These are phyloP conservation scores for Monosporozyma servazzii DNA, from an alignment of 805 yeast species.

Conservation along the genomic window DNA sequence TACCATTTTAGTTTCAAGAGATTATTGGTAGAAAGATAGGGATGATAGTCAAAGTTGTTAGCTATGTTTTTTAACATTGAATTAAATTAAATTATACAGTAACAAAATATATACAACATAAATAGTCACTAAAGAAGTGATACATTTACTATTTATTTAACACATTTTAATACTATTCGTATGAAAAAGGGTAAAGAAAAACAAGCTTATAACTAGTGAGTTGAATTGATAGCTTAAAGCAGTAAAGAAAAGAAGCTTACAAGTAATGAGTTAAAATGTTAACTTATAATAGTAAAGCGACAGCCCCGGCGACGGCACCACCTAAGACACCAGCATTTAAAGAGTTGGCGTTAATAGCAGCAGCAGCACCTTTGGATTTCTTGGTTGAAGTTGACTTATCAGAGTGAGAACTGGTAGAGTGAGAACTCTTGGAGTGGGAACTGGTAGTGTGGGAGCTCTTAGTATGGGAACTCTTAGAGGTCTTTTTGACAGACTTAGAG, in stretches of 20 bases:
- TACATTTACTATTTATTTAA: not conserved
- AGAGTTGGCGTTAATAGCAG: slow-evolving; percentile 12
- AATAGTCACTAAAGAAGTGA: not conserved
- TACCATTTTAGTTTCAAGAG: slow-evolving; percentile 7
- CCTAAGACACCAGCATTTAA: slow-evolving; percentile 18
- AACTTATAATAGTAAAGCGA: slow-evolving; percentile 19
- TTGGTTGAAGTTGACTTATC: slow-evolving; percentile 2
- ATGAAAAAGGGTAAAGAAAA: not conserved
- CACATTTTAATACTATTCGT: not conserved
- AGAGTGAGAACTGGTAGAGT: not conserved
- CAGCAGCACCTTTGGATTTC: slow-evolving; percentile 13
- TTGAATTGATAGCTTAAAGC: too few species aligned
- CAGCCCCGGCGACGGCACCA: slow-evolving; percentile 26
- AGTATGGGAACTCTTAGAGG: not conserved
- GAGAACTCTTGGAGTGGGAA: not conserved
- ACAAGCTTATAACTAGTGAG: not conserved
- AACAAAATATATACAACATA: not conserved
- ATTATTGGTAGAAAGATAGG: slow-evolving; percentile 3
- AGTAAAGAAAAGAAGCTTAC: not conserved
- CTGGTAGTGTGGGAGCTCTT: not conserved
- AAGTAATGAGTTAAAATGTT: not conserved
- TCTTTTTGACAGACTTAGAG: not conserved
- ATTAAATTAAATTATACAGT: not conserved
- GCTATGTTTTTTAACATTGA: not conserved
- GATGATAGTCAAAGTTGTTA: too few species aligned